Evolutionary conservation across 1,284 basidiomycete species (phyloP), one percentile per base, ranked within the genome.

Genomic region (Anthracocystis walkeri): DNA sequence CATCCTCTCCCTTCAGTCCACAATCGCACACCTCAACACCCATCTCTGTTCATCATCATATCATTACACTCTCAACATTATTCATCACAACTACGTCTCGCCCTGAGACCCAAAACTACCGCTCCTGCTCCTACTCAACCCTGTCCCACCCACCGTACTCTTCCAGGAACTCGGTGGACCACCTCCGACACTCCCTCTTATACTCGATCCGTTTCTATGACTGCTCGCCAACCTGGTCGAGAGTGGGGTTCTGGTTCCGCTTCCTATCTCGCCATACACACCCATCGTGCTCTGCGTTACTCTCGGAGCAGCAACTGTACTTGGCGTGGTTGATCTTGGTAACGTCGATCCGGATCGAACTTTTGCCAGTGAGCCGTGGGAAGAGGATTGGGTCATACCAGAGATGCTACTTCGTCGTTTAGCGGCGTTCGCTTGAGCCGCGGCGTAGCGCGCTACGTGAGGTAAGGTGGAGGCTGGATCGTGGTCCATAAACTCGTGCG

Each of bases 111-210:
- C 68, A 2, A 65, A 42, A 27, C 52, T 96, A 90, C 29, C 97
- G 95, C 85, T 97, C 94, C 40, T 98, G 88, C 62, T 97, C 94
- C 82, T 98, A 95, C 14, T 33, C 41, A 58, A 33, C 27, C 23
- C 44, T 18, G 16, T 52, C n/a, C 48, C 33, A n/a, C 23, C 29
- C 29, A 29, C 29, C 29, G 65, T 35, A 6, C 41, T 46, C 60
- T 75, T 75, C 73, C 73, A 75, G 20, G 64, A 64, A 21, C 68
- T 66, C 23, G 73, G 73, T 7, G 73, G 67, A 14, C 67, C 73
- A 12, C 55, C 35, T 38, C 31, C 65, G 12, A 62, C 58, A 52
- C 72, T 75, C 1, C 63, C 66, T 21, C 63, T 56, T 2, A 52
- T 59, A 27, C 59, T 65, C 12, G 55, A 58, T 7, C 16, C 60